These are phyloP conservation scores for Cordyceps tenuipes DNA, from an alignment of 2,329 filamentous ascomycete species.

Conservation along the genomic window DNA sequence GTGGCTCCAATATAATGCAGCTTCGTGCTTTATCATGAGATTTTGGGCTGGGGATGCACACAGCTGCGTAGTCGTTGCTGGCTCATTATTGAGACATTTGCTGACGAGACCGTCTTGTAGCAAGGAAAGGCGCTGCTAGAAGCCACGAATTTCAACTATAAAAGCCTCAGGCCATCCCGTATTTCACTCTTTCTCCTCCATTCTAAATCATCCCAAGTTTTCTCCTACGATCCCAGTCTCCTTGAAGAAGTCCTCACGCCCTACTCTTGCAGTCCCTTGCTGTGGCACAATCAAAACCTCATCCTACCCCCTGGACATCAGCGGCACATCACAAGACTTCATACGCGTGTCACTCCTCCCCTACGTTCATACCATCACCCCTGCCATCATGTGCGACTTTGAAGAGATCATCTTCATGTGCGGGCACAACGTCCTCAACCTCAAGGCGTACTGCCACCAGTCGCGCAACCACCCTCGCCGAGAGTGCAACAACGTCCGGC, in stretches of 20 bases:
- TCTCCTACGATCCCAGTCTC: neutral
- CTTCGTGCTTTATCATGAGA: neutral
- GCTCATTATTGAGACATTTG: neutral
- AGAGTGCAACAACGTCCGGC: constrained; percentile 60
- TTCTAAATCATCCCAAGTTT: no score
- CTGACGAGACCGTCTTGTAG: neutral
- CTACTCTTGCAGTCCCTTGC: neutral
- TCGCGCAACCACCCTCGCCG: constrained; percentile 65
- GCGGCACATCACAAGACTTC: neutral
- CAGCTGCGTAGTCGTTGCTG: neutral
- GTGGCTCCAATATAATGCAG: neutral
- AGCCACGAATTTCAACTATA: constrained; percentile 1
- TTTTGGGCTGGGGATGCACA: neutral
- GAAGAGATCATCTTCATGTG: constrained; percentile 63
- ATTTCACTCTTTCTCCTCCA: neutral
- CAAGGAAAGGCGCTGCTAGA: neutral
- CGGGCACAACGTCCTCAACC: constrained; percentile 48
- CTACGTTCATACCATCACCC: neutral
- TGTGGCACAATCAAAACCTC: neutral
- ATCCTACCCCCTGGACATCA: neutral
- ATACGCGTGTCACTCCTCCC: neutral
- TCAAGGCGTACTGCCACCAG: constrained; percentile 65
- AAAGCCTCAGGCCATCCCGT: neutral
- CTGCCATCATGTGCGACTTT: constrained; percentile 51
- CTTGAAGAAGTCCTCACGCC: neutral